phyloP scores from a whole-genome alignment of 1,284 basidiomycete genomes.

The Papiliotrema laurentii region DNA sequence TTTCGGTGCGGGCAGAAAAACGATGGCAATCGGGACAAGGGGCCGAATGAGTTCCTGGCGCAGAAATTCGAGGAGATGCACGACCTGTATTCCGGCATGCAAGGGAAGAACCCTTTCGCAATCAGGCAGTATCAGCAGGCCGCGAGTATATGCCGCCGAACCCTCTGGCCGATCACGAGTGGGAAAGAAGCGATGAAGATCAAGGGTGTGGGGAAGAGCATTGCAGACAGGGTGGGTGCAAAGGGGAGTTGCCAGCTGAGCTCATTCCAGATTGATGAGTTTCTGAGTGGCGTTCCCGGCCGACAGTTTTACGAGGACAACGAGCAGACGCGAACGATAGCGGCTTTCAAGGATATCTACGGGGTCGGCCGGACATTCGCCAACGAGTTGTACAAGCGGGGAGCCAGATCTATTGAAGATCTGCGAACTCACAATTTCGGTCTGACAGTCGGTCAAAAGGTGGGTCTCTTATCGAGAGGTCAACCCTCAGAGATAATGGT shows the following conservation, averaged over 20 bases:
- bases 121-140: constrained; percentile 35
- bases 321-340: constrained; percentile 27
- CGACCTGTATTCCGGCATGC: constrained; percentile 32
- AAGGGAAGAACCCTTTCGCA: constrained; percentile 38
- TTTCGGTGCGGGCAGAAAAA: constrained; percentile 39
- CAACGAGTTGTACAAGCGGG: constrained; percentile 65
- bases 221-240: constrained; percentile 63
- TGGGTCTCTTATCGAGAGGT: constrained; percentile 17
- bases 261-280: constrained; percentile 41
- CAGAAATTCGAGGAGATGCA: constrained; percentile 40
- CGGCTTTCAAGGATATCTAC: constrained; percentile 71
- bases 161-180: constrained; percentile 60
- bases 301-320: constrained; percentile 40
- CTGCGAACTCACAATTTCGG: constrained; percentile 50
- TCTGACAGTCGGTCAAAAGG: constrained; percentile 61
- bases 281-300: constrained; percentile 31
- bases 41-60: constrained; percentile 45
- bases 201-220: constrained; percentile 65
- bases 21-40: constrained; percentile 18
- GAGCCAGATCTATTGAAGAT: constrained; percentile 73
- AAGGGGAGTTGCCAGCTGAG: background rate
- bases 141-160: constrained; percentile 43
- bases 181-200: constrained; percentile 62
- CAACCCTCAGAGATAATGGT: background rate
- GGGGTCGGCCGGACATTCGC: constrained; percentile 68